A percentile compares a stretch with the other conserved stretches of the same genome.
Evolutionary conservation across 257 asterid species (phyloP).

Genomic region (Mentha longifolia): DNA sequence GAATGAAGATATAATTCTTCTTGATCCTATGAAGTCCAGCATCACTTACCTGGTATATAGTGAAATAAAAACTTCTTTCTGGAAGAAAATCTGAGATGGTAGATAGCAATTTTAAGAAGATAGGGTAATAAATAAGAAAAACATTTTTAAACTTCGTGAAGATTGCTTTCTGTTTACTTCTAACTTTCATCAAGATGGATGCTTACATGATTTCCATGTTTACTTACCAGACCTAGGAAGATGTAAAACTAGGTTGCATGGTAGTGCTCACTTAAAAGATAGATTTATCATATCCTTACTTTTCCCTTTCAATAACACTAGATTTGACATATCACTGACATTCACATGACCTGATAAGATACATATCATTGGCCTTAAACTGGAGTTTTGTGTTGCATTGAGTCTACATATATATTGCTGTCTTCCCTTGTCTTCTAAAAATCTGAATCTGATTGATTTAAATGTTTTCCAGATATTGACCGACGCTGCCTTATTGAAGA

Average conservation of each 20-base stretch:
- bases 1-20: too few relatives aligned
- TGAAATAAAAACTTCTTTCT: not conserved
- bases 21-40: not conserved
- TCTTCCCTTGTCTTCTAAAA: constrained; percentile 18
- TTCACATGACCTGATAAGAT: constrained; percentile 15
- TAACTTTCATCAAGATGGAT: not conserved
- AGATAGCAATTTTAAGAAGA: not conserved
- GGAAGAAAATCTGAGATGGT: constrained; percentile 3
- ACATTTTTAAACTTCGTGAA: not conserved
- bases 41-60: too few relatives aligned
- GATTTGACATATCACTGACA: not conserved
- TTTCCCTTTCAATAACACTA: not conserved
- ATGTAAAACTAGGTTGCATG: not conserved
- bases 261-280: constrained; percentile 2
- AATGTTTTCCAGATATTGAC: constrained; percentile 72
- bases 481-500: constrained; percentile 90
- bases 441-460: constrained; percentile 14
- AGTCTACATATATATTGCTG: not conserved
- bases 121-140: not conserved
- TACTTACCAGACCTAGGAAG: not conserved
- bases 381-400: constrained; percentile 8
- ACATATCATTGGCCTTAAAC: constrained; percentile 7
- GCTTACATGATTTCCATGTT: not conserved
- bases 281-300: constrained; percentile 13
- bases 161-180: not conserved